Base-by-base conservation (phyloP, 257 asterid species). In the Rubia yunnanensis region DNA sequence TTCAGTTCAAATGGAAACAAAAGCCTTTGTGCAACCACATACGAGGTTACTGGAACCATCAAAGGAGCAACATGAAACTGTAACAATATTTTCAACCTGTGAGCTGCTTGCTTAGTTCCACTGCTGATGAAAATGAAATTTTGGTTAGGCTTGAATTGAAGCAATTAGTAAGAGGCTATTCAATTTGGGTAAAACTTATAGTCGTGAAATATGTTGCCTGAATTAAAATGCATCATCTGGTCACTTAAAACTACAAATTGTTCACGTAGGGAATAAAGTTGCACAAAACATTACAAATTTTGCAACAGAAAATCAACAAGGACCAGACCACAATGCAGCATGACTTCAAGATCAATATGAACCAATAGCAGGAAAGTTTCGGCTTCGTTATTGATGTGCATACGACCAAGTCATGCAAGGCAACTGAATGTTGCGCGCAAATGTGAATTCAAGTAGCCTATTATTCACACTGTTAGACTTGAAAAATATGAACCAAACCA, bases 31-130 rank as follows among this genome's bases (percentile, higher is more conserved):
- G n/a, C n/a, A n/a, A n/a, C n/a, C n/a, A n/a, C n/a, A n/a, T n/a
- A n/a, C n/a, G n/a, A n/a, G n/a, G n/a, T n/a, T n/a, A n/a, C n/a
- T n/a, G n/a, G n/a, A n/a, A n/a, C n/a, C n/a, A n/a, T n/a, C n/a
- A n/a, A n/a, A n/a, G n/a, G n/a, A n/a, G n/a, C n/a, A n/a, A n/a
- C n/a, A n/a, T n/a, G n/a, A n/a, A n/a, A n/a, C n/a, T n/a, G n/a
- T n/a, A 94, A 90, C 69, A 94, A 58, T 78, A 94, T 94, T 77
- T 88, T 94, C 75, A 94, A 78, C 77, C 97, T 80, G 75, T 94
- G 99, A 17, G 99, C 96, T 49, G 88, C 92, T 71, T 78, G 82
- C 75, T 90, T 94, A 63, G 92, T 94, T 76, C 96, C 99, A 84
- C 99, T 94, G 74, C 70, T 69, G 79, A 57, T 9, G 65, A 55